Base-by-base conservation (phyloP, 805 yeast species). In the Myxozyma vanderwaltii region DNA sequence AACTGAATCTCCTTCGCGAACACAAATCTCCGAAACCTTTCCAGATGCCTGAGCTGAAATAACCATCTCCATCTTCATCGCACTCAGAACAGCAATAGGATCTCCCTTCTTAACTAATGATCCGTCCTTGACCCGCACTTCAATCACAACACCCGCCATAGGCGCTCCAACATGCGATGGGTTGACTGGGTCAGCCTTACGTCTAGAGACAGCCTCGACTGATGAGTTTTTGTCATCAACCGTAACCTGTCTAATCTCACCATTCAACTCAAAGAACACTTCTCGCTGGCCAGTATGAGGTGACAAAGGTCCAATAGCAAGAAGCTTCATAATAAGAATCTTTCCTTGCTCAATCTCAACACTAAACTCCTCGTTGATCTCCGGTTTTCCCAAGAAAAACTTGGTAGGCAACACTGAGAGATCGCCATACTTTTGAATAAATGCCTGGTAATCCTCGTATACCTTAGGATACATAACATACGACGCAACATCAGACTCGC, bases 51-150 rank as follows among this genome's bases (percentile, higher is more conserved):
- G 96, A 23, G 99, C 92, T 73, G 90, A 83, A 69, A 92, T 91
- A 53, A 94, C 96, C 97, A 94, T 94, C 80, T 94, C 99, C 99
- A 92, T 92, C 84, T 92, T 92, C 99, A 92, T 92, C 65, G 99
- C 99, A 73, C 92, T 85, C 72, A 92, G 81, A 26, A 92, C 96
- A 63, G 96, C 95, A 65, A 92, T 75, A 35, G 97, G 91, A 73
- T 92, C 96, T 67, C 99, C 99, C 83, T 92, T 92, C 83, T 89
- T 90, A 66, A 94, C 96, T 66, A 86, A 87, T 54, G 85, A 81
- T 62, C 95, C 96, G 67, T 84, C 83, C 79, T 90, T 89, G 64
- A 91, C 90, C 72, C 96, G 89, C 55, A 91, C 88, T 77, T 94
- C 99, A 65, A 92, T 89, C 63, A 92, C 89, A 65, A 91, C 97